phyloP scores from a whole-genome alignment of 2,329 filamentous ascomycete species.

The Thielaviopsis musarum region DNA sequence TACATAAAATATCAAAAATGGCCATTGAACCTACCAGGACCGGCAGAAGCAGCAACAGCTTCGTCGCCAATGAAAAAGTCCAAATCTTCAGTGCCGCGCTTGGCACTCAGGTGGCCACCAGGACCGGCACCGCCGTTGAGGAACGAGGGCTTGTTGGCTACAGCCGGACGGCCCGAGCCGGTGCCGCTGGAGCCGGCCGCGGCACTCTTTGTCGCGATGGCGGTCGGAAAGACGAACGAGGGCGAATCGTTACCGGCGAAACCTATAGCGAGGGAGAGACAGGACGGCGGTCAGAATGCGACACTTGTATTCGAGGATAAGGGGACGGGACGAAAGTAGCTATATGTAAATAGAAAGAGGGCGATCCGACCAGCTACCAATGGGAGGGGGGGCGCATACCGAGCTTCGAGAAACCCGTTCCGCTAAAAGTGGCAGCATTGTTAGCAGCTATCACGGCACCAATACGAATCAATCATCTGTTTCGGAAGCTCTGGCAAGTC shows the following conservation, averaged over 20 bases:
- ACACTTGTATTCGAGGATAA: neutral
- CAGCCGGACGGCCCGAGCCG: constrained; percentile 73
- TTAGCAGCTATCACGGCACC: constrained; percentile 21
- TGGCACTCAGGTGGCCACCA: constrained; percentile 66
- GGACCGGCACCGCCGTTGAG: constrained; percentile 79
- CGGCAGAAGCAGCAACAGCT: constrained; percentile 65
- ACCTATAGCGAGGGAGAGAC: constrained; percentile 33
- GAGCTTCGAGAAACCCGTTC: constrained; percentile 98
- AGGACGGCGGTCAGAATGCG: constrained; percentile 7
- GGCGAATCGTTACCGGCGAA: constrained; percentile 99
- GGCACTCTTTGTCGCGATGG: constrained; percentile 84
- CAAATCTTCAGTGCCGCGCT: constrained; percentile 91
- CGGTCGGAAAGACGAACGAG: constrained; percentile 97
- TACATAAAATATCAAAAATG: constrained; percentile 12
- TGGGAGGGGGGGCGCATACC: constrained; percentile 37
- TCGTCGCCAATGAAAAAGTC: constrained; percentile 99
- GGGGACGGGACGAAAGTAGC: constrained; percentile 8
- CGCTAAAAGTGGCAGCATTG: constrained; percentile 39
- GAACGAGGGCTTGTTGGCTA: constrained; percentile 91
- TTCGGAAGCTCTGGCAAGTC: neutral
- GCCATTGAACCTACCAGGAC: constrained; percentile 45
- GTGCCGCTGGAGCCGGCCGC: constrained; percentile 54
- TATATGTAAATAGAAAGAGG: neutral
- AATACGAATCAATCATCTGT: neutral
- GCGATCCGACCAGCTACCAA: neutral